Evolutionary conservation across 2,329 filamentous ascomycete genomes (phyloP), one percentile per base, ranked within the genome.

Genomic region (Cordyceps militaris): DNA sequence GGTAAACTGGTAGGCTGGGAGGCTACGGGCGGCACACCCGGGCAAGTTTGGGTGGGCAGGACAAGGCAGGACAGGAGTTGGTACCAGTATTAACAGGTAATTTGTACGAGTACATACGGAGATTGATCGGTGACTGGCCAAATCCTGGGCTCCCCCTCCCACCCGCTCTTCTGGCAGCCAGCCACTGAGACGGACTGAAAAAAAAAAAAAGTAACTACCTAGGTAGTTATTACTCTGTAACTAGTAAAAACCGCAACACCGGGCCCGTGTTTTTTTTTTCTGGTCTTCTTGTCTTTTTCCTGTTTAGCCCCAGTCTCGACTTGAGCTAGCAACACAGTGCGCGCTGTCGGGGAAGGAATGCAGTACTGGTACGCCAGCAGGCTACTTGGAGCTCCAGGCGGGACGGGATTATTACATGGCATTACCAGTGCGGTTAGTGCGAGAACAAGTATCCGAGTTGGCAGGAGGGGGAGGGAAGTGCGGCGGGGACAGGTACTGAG

Each of bases 11-110:
- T 9, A 46, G 63, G 61, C 13, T 50, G 30, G 47, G 30, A 60
- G 65, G 63, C 62, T 65, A 63, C 61, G 63, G 63, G 64, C 61
- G 62, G 62, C 62, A 60, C 58, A 63, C 57, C 60, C 61, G 57
- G 63, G 63, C 59, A 34, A 36, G 24, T 48, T 30, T 21, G 14
- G 23, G 11, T 54, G 48, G 46, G 30, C 30, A 52, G 24, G 51
- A 26, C 50, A 40, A 30, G 40, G 21, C 26, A 23, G 16, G 49
- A 19, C 21, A 38, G 32, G 32, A 46, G 4, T 47, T 47, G 44
- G 44, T 47, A 30, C 44, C 44, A 47, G 26, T 47, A 28, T 6
- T 11, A 32, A 11, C 30, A 32, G n/a, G n/a, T n/a, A n/a, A n/a
- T n/a, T n/a, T n/a, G n/a, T n/a, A n/a, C n/a, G n/a, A 32, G 30